These are phyloP conservation scores for Umbilicaria muhlenbergii DNA, from an alignment of 495 filamentous ascomycete species.

Conservation along the genomic window DNA sequence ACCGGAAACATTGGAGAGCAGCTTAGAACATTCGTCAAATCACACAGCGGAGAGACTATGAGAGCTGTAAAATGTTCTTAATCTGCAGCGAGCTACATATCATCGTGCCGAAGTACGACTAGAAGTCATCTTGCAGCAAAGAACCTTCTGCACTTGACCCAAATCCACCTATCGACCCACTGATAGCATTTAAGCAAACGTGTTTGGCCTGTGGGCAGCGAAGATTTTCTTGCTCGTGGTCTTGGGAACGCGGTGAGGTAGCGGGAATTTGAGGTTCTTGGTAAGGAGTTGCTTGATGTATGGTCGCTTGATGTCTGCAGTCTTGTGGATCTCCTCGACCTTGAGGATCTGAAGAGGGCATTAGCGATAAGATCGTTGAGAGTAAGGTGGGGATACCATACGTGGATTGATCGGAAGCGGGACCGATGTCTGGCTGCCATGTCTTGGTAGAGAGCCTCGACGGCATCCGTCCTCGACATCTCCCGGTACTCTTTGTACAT, in stretches of 20 bases:
- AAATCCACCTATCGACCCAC: not conserved
- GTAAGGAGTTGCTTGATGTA: constrained; percentile 96
- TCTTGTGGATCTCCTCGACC: constrained; percentile 91
- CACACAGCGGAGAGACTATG: too few species aligned
- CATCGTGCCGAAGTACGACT: too few species aligned
- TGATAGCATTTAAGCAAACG: constrained; percentile 42
- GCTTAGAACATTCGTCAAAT: too few species aligned
- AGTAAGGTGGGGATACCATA: constrained; percentile 31
- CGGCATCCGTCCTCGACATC: constrained; percentile 85
- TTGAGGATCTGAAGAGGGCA: constrained; percentile 63
- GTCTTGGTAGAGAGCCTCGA: constrained; percentile 96
- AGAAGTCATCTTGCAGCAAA: too few species aligned
- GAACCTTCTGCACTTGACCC: too few species aligned
- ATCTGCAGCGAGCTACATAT: too few species aligned
- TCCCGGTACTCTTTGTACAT: constrained; percentile 99
- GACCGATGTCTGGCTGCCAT: constrained; percentile 98
- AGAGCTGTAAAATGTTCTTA: too few species aligned
- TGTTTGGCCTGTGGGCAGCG: constrained; percentile 77
- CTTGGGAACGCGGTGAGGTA: constrained; percentile 86
- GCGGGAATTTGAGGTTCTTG: constrained; percentile 95
- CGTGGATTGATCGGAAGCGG: constrained; percentile 93
- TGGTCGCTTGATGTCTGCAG: constrained; percentile 81
- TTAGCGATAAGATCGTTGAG: not conserved
- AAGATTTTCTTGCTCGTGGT: constrained; percentile 72
- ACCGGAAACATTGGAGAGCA: too few species aligned